Conservation (phyloP, 805 yeast species). For the Cyberlindnera japonica region DNA sequence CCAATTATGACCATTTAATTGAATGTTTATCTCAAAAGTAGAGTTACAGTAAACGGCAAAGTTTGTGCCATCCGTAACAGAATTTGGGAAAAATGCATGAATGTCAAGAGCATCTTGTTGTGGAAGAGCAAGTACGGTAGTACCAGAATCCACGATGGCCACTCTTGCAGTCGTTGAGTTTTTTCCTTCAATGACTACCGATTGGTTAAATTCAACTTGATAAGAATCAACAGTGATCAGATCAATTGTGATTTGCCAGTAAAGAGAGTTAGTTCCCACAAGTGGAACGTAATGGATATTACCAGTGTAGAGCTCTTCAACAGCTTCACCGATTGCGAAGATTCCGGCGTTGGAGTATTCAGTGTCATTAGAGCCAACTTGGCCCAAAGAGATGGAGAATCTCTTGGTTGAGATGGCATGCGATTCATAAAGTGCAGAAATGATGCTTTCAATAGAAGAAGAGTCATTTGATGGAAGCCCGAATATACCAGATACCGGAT, state of each 20-base stretch:
- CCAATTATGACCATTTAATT: slow-evolving; percentile 44
- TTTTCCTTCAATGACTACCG: slow-evolving; percentile 2
- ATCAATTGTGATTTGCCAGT: slow-evolving; percentile 51
- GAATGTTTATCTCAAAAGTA: slow-evolving; percentile 37
- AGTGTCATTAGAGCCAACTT: slow-evolving; percentile 21
- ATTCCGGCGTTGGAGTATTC: slow-evolving; percentile 33
- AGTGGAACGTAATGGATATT: slow-evolving; percentile 39
- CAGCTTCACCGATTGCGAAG: slow-evolving; percentile 40
- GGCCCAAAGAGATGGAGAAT: slow-evolving; percentile 46
- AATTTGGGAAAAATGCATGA: slow-evolving; percentile 47
- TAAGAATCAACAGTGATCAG: slow-evolving; percentile 34
- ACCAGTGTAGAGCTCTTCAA: slow-evolving; percentile 36
- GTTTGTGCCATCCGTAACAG: slow-evolving; percentile 58
- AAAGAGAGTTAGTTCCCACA: slow-evolving; percentile 32
- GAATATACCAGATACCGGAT: slow-evolving; percentile 55
- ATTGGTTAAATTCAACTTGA: slow-evolving; percentile 32
- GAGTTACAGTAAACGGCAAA: slow-evolving; percentile 58
- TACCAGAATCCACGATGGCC: slow-evolving; percentile 63
- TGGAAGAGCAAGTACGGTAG: slow-evolving; percentile 58
- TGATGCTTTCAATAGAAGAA: slow-evolving; percentile 35
- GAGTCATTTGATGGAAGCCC: slow-evolving; percentile 51
- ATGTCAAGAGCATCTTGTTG: slow-evolving; percentile 48
- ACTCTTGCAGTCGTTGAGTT: slow-evolving; percentile 28
- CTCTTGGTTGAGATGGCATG: slow-evolving; percentile 33
- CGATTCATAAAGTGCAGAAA: slow-evolving; percentile 35